A percentile compares a stretch with the other conserved stretches of the same genome.
Evolutionary conservation across 345 rosid genomes (phyloP).

Genomic region (Salix koriyanagi): DNA sequence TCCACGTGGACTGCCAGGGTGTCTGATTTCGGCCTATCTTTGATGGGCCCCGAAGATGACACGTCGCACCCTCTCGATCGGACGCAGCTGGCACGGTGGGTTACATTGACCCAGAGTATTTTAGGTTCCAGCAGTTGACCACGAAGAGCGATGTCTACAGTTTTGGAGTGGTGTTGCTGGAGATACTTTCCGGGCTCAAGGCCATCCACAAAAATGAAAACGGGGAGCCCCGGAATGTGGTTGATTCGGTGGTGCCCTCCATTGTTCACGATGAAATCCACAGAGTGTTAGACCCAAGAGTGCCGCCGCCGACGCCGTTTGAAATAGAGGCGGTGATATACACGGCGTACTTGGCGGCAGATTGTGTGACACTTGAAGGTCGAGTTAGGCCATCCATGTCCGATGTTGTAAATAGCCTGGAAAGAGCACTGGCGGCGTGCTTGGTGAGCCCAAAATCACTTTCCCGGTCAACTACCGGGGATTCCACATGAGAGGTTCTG

Average conservation of each 20-base stretch:
- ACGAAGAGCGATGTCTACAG: constrained; percentile 73
- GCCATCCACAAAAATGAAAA: constrained; percentile 63
- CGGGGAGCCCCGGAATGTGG: constrained; percentile 51
- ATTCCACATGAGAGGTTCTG: constrained; percentile 19
- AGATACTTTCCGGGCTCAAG: constrained; percentile 50
- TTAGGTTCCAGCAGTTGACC: constrained; percentile 57
- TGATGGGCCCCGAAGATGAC: constrained; percentile 54
- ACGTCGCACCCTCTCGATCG: constrained; percentile 55
- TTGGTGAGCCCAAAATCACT: constrained; percentile 22
- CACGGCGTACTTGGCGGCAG: constrained; percentile 55
- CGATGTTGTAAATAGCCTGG: constrained; percentile 47
- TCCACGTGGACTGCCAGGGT: constrained; percentile 57
- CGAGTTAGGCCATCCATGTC: constrained; percentile 60
- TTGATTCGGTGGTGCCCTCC: constrained; percentile 59
- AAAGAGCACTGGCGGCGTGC: constrained; percentile 51
- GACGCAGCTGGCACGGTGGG: constrained; percentile 75
- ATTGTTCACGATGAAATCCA: constrained; percentile 59
- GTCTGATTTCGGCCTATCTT: constrained; percentile 75
- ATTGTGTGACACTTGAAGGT: constrained; percentile 52
- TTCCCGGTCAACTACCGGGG: constrained; percentile 37
- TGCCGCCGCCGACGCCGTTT: constrained; percentile 61
- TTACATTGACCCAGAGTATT: constrained; percentile 81
- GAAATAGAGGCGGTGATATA: constrained; percentile 71
- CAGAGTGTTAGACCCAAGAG: constrained; percentile 52
- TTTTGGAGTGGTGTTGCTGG: constrained; percentile 66